phyloP scores from a whole-genome alignment of 1,139 yeast genomes.

The Scheffersomyces quercinus region DNA sequence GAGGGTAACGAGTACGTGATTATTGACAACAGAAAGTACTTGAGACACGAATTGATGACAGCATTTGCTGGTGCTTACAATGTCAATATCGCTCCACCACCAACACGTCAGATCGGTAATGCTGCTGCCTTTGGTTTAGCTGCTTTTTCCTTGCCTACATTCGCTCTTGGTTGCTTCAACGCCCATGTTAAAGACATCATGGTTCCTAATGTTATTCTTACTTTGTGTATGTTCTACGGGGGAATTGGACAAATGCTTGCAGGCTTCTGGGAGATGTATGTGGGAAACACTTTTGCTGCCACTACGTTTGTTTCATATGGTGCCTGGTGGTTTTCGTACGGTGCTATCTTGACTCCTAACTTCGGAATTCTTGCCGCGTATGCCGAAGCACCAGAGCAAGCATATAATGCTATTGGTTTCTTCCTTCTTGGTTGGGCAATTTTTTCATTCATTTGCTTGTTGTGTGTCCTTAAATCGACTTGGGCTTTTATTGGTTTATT shows the following conservation, averaged over 20 bases:
- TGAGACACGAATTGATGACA: conserved; percentile 30
- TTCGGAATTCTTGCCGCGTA: conserved; percentile 33
- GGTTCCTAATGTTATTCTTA: conserved; percentile 51
- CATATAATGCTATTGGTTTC: conserved; percentile 40
- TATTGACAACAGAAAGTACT: conserved; percentile 34
- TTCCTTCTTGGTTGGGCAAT: conserved; percentile 48
- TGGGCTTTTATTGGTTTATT: conserved; percentile 39
- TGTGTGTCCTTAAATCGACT: conserved; percentile 46
- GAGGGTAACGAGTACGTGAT: conserved; percentile 25
- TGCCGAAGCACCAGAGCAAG: conserved; percentile 21
- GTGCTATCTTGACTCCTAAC: conserved; percentile 28
- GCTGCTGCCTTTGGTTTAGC: neutral
- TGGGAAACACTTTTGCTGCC: conserved; percentile 38
- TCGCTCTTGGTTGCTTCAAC: neutral
- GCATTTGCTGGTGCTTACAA: conserved; percentile 43
- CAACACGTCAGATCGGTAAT: neutral
- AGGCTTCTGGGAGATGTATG: conserved; percentile 53
- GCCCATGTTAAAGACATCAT: neutral
- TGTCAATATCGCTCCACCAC: conserved; percentile 50
- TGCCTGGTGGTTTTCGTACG: conserved; percentile 41
- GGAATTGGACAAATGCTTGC: conserved; percentile 50
- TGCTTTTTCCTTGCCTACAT: neutral
- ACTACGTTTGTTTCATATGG: conserved; percentile 38
- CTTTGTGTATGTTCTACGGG: conserved; percentile 46
- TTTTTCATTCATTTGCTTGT: conserved; percentile 40